These are phyloP conservation scores for Coelastrella sp. DNA, from an alignment of 139 green algal genomes.

Conservation along the genomic window DNA sequence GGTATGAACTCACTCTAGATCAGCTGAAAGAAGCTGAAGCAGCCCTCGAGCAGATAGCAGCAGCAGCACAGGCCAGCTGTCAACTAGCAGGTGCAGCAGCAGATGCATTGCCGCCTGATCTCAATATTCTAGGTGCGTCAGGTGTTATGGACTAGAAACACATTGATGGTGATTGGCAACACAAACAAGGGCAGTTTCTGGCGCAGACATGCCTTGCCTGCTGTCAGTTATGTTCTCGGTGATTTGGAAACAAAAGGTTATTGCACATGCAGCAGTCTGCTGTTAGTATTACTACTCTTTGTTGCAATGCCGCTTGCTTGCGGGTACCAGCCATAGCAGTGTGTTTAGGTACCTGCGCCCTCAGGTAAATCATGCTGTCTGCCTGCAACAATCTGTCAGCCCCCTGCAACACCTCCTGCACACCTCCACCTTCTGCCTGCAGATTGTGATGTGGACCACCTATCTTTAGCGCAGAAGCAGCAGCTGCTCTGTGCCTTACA, in stretches of 20 bases:
- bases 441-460: slow-evolving; percentile 54
- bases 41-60: slow-evolving; percentile 61
- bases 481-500: slow-evolving; percentile 69
- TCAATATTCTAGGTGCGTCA: slow-evolving; percentile 6
- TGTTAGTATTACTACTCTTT: no score
- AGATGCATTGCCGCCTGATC: slow-evolving; percentile 8
- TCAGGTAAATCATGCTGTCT: no score
- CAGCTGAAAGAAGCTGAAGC: slow-evolving; percentile 68
- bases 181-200: slow-evolving; percentile 64
- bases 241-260: no score
- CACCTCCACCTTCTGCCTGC: not conserved
- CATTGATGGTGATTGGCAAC: slow-evolving; percentile 48
- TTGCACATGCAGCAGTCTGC: slow-evolving; percentile 51
- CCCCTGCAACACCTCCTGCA: no score
- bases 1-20: slow-evolving; percentile 71
- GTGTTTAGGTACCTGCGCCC: no score
- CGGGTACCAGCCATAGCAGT: no score
- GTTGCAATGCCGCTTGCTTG: no score
- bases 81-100: slow-evolving; percentile 22
- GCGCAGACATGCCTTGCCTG: slow-evolving; percentile 68
- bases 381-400: no score
- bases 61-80: not conserved
- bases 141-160: slow-evolving; percentile 56
- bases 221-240: no score
- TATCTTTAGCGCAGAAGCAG: slow-evolving; percentile 62